Percentiles rank a stretch among this genome's conserved stretches.
Evolutionary conservation across 2,329 filamentous ascomycete species (phyloP).

Genomic region (Hypoxylon sp.): DNA sequence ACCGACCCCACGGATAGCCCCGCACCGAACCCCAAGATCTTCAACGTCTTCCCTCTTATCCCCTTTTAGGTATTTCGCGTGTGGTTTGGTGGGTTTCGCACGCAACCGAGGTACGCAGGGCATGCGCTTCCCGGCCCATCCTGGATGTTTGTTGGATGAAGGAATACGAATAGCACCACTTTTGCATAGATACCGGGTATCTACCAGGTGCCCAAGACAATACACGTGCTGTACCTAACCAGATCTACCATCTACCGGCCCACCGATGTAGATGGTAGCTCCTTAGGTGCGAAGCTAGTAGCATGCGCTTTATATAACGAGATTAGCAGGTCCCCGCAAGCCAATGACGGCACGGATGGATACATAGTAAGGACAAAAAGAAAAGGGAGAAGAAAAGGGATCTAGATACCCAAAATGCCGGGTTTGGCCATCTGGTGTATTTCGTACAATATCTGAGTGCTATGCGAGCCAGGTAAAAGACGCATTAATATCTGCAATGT

Average conservation of each 20-base stretch:
- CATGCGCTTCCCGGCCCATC: conserved; percentile 11
- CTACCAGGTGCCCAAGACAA: conserved; percentile 2
- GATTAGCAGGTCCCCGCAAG: conserved; percentile 12
- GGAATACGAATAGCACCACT: conserved; percentile 5
- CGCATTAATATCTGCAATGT: conserved; percentile 5
- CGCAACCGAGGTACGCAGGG: conserved; percentile 14
- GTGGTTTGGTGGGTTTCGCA: conserved; percentile 16
- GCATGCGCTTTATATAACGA: conserved; percentile 17
- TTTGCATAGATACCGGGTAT: conserved; percentile 10
- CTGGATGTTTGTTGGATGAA: not conserved
- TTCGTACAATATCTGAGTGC: not conserved
- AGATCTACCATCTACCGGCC: conserved; percentile 8
- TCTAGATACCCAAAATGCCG: conserved; percentile 18
- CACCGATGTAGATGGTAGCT: conserved; percentile 15
- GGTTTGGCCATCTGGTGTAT: conserved; percentile 15
- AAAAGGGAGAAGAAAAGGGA: not conserved
- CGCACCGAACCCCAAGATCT: conserved; percentile 43
- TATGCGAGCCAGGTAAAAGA: conserved; percentile 8
- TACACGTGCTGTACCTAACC: conserved; percentile 16
- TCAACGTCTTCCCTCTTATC: conserved; percentile 38
- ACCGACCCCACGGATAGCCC: conserved; percentile 45
- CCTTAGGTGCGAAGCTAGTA: conserved; percentile 2
- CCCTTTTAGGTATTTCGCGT: conserved; percentile 30
- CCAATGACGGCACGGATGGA: conserved; percentile 12
- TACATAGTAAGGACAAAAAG: not conserved